A percentile compares a stretch with the other conserved stretches of the same genome.
Evolutionary conservation across 441 rosid species (phyloP).

Genomic region (Metrosideros polymorpha): DNA sequence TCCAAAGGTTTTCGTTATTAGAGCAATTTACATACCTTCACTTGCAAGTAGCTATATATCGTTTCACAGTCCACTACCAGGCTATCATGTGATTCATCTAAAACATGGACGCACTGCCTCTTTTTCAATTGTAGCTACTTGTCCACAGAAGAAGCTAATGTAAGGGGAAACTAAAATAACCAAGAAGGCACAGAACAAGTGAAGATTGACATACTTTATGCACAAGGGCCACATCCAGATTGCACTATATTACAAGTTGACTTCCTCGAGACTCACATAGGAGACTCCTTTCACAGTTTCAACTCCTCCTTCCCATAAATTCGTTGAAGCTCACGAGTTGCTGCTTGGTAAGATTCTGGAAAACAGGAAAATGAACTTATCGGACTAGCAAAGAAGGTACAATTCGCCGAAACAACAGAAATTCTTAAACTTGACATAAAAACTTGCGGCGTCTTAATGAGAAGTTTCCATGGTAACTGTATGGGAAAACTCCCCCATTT

Average conservation of each 20-base stretch:
- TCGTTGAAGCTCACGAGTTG: slow-evolving; percentile 41
- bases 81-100: not conserved
- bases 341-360: slow-evolving; percentile 2
- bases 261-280: not conserved
- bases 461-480: not conserved
- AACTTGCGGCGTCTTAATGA: not conserved
- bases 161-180: not conserved
- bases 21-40: not conserved
- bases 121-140: not conserved
- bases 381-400: not conserved
- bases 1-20: not conserved
- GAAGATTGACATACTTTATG: slow-evolving; percentile 6
- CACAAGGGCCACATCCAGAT: not conserved
- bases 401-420: not conserved
- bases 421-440: not conserved
- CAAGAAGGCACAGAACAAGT: not conserved
- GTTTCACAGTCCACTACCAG: not conserved
- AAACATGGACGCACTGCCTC: not conserved
- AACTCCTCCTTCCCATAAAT: slow-evolving; percentile 60
- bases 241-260: not conserved
- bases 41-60: not conserved
- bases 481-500: not conserved
- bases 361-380: not conserved
- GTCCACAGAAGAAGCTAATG: not conserved
- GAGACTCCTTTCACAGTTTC: slow-evolving; percentile 15